These are phyloP conservation scores for Candida caryicola DNA, from an alignment of 805 yeast genomes.

Conservation along the genomic window DNA sequence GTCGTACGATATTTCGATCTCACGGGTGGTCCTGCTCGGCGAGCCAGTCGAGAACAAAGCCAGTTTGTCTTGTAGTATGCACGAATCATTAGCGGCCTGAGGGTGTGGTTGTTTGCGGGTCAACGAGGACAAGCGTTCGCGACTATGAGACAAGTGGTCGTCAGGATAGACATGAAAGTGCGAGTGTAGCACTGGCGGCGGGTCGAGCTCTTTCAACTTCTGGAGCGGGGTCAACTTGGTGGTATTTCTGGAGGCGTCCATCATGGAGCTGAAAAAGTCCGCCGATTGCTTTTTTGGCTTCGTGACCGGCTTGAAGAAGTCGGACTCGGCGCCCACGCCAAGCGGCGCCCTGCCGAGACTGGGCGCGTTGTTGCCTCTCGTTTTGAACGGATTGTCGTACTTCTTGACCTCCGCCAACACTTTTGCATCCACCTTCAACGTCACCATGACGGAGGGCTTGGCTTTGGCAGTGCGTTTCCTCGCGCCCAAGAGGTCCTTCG, in stretches of 20 bases:
- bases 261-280: constrained; percentile 39
- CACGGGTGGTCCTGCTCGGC: background rate
- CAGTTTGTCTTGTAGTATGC: background rate
- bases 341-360: background rate
- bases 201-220: constrained; percentile 30
- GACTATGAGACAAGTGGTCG: background rate
- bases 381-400: constrained; percentile 27
- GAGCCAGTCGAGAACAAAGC: background rate
- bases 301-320: constrained; percentile 7
- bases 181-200: constrained; percentile 26
- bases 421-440: constrained; percentile 23
- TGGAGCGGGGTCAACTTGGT: constrained; percentile 28
- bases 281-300: constrained; percentile 9
- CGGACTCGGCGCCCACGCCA: background rate
- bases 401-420: constrained; percentile 24
- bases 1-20: background rate
- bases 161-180: constrained; percentile 31
- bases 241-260: constrained; percentile 28
- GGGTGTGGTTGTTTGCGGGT: background rate
- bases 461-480: constrained; percentile 21
- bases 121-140: background rate
- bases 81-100: background rate
- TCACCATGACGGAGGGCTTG: constrained; percentile 12
- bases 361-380: constrained; percentile 20
- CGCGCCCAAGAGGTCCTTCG: constrained; percentile 51